These are phyloP conservation scores for Ustilago bromivora DNA, from an alignment of 1,284 basidiomycete species.

Conservation along the genomic window DNA sequence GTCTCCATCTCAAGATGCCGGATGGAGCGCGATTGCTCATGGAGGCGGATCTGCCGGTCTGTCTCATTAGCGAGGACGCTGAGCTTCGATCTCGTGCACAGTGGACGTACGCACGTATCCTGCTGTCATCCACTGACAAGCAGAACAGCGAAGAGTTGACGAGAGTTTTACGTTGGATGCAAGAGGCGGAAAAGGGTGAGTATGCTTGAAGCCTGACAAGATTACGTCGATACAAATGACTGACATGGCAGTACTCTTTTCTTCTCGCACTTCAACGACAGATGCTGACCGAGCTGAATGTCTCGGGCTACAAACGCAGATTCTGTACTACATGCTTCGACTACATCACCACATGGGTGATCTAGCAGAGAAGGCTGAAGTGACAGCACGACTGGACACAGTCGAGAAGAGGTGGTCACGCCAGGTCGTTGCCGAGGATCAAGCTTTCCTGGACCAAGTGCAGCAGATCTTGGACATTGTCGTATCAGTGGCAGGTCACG, in stretches of 20 bases:
- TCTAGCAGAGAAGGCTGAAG: background rate
- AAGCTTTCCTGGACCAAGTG: slow-evolving; percentile 19
- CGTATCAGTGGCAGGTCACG: slow-evolving; percentile 38
- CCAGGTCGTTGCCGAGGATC: slow-evolving; percentile 14
- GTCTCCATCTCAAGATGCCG: slow-evolving; percentile 34
- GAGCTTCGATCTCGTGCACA: slow-evolving; percentile 35
- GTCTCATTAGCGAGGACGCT: slow-evolving; percentile 28
- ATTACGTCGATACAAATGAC: slow-evolving; percentile 4
- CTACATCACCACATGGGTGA: slow-evolving; percentile 43
- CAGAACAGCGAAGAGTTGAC: slow-evolving; percentile 15
- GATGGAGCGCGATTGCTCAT: slow-evolving; percentile 30
- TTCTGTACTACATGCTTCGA: slow-evolving; percentile 51
- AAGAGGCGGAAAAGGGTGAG: slow-evolving; percentile 38
- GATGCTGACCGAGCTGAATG: slow-evolving; percentile 36
- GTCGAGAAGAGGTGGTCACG: slow-evolving; percentile 30
- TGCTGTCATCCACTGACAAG: slow-evolving; percentile 37
- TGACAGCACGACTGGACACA: slow-evolving; percentile 12
- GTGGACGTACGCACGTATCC: slow-evolving; percentile 42
- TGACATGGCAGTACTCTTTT: background rate
- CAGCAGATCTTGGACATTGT: slow-evolving; percentile 35
- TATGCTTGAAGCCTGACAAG: background rate
- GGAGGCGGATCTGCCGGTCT: slow-evolving; percentile 34
- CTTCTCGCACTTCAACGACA: background rate
- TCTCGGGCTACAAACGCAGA: slow-evolving; percentile 35
- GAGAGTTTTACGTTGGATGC: slow-evolving; percentile 29